Conservation (phyloP, 352 stramenopile species). For the Thalassiosira livingstoniorum region DNA sequence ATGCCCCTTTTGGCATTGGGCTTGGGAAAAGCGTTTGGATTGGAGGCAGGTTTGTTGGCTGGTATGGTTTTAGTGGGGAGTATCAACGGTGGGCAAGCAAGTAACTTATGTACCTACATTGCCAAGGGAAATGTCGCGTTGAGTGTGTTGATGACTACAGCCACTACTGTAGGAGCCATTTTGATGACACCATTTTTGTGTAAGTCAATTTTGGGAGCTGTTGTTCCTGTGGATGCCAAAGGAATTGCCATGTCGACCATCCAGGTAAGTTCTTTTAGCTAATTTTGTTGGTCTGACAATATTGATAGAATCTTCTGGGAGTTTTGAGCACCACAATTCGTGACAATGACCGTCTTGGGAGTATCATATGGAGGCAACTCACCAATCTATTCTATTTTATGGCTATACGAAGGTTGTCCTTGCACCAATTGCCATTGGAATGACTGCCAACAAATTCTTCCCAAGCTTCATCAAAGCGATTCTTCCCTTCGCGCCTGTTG, state of each 20-base stretch:
- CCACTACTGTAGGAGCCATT: conserved; percentile 89
- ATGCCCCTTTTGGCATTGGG: conserved; percentile 86
- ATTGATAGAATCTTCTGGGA: too few relatives aligned
- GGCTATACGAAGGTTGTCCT: conserved; percentile 89
- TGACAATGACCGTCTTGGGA: too few relatives aligned
- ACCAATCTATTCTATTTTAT: too few relatives aligned
- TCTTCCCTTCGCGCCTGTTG: conserved; percentile 87
- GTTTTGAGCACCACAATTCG: too few relatives aligned
- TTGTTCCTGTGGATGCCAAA: conserved; percentile 88
- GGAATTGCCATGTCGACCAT: conserved; percentile 89
- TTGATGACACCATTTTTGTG: conserved; percentile 91
- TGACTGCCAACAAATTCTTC: conserved; percentile 89
- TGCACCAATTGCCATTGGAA: conserved; percentile 88
- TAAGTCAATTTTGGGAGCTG: conserved; percentile 87
- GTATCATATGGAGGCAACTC: too few relatives aligned
- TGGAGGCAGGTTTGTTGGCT: conserved; percentile 86
- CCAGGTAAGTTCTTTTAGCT: conserved; percentile 66
- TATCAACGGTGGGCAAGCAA: conserved; percentile 90
- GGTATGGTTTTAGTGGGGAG: conserved; percentile 89
- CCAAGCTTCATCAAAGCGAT: conserved; percentile 85
- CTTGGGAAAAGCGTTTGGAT: conserved; percentile 84
- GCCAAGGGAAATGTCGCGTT: conserved; percentile 89
- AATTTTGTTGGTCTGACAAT: conserved; percentile 1
- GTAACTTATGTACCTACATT: conserved; percentile 92
- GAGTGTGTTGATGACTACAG: conserved; percentile 90